phyloP scores from a whole-genome alignment of 192 early-diverging fungal genomes.

The Coemansia sp. region DNA sequence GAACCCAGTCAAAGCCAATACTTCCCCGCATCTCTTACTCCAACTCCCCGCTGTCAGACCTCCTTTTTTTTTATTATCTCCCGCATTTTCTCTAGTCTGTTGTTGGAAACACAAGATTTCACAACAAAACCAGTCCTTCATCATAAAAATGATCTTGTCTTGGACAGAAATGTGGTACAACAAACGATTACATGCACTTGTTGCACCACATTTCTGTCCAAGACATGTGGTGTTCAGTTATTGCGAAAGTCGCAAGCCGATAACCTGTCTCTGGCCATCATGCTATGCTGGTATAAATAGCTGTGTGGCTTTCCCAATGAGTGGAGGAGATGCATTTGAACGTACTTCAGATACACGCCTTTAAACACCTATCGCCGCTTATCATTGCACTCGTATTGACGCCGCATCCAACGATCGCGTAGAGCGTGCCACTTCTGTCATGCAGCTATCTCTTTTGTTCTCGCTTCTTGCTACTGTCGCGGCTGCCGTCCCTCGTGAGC shows the following conservation, averaged over 20 bases:
- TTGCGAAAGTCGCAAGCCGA: background rate
- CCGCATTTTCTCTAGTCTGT: background rate
- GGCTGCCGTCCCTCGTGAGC: background rate
- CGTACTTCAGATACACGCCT: no score
- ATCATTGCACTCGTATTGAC: background rate
- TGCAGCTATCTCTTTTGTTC: background rate
- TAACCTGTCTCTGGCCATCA: background rate
- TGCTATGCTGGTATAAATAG: constrained; percentile 1
- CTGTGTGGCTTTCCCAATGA: background rate
- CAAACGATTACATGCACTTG: background rate
- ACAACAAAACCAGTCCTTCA: no score
- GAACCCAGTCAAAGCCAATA: background rate
- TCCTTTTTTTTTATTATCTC: background rate
- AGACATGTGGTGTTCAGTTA: background rate
- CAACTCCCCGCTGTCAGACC: no score
- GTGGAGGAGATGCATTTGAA: background rate
- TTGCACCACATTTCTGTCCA: background rate
- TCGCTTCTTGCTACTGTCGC: background rate
- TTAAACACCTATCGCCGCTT: background rate
- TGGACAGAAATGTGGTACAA: no score
- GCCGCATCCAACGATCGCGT: background rate
- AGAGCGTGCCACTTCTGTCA: background rate
- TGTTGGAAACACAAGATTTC: background rate
- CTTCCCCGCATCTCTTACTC: background rate
- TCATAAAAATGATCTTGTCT: no score